Conservation (phyloP, 202 grass and related monocot genomes). For the Musa balbisiana region DNA sequence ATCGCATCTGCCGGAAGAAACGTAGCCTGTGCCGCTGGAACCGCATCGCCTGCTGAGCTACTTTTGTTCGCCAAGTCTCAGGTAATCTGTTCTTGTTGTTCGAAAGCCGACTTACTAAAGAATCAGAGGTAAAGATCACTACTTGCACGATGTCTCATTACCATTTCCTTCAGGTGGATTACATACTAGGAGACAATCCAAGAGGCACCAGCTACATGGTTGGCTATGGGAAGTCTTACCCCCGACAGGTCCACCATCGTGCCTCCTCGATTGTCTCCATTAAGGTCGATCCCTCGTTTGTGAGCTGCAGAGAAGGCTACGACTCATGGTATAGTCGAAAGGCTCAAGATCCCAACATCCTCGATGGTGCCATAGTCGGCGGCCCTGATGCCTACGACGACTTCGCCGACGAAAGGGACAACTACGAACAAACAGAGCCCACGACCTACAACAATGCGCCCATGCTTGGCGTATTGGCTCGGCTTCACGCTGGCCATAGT, state of each 20-base stretch:
- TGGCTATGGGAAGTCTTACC: slow-evolving; percentile 54
- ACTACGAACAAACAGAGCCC: slow-evolving; percentile 79
- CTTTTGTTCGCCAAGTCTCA: slow-evolving; percentile 54
- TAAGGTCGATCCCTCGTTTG: slow-evolving; percentile 36
- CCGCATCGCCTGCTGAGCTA: slow-evolving; percentile 35
- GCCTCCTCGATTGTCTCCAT: slow-evolving; percentile 66
- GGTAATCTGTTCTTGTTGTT: slow-evolving; percentile 2
- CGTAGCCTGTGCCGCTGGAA: slow-evolving; percentile 32
- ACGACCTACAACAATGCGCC: slow-evolving; percentile 91
- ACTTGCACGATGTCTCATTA: no score
- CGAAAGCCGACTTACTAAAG: no score
- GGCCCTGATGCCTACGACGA: slow-evolving; percentile 64
- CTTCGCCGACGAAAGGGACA: slow-evolving; percentile 71
- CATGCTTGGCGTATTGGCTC: slow-evolving; percentile 61
- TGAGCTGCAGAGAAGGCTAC: slow-evolving; percentile 56
- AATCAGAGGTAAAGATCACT: no score
- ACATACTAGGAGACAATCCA: slow-evolving; percentile 70
- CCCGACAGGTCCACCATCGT: slow-evolving; percentile 68
- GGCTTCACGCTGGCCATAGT: slow-evolving; percentile 47
- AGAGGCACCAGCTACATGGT: slow-evolving; percentile 93
- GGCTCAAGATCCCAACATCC: slow-evolving; percentile 61
- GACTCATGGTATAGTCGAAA: slow-evolving; percentile 44
- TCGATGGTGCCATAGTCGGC: slow-evolving; percentile 69
- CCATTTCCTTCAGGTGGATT: slow-evolving; percentile 48
- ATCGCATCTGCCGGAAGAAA: slow-evolving; percentile 24